phyloP scores from a whole-genome alignment of 352 stramenopile genomes.

The Globisporangium paddicum region DNA sequence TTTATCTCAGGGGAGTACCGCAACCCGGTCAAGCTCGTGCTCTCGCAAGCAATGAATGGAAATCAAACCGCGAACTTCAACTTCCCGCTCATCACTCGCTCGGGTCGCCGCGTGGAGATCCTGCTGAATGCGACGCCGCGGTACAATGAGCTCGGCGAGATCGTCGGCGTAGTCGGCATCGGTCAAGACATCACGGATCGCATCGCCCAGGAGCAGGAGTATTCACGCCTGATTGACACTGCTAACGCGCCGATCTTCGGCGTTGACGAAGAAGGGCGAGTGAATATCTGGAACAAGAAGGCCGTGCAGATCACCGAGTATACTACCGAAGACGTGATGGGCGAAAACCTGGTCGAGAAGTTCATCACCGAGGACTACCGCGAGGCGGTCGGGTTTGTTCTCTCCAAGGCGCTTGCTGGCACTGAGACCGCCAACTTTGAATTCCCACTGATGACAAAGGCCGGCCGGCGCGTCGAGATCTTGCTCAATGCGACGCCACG shows the following conservation, averaged over 20 bases:
- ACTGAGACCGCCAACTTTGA: constrained; percentile 82
- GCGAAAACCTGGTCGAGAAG: constrained; percentile 83
- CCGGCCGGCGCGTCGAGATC: constrained; percentile 72
- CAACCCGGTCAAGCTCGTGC: constrained; percentile 49
- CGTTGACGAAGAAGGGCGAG: constrained; percentile 68
- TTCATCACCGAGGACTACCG: constrained; percentile 86
- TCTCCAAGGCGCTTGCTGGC: constrained; percentile 56
- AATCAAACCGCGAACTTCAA: constrained; percentile 80
- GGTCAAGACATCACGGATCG: constrained; percentile 83
- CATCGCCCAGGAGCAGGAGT: constrained; percentile 90
- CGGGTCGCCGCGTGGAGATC: constrained; percentile 70
- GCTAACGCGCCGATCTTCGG: constrained; percentile 90
- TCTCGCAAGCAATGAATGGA: constrained; percentile 68
- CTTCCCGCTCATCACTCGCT: constrained; percentile 76
- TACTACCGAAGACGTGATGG: constrained; percentile 84
- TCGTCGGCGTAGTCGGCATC: constrained; percentile 82
- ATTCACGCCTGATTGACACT: constrained; percentile 83
- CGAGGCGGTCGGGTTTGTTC: constrained; percentile 47
- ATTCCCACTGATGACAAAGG: constrained; percentile 83
- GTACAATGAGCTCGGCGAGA: constrained; percentile 70
- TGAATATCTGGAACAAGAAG: constrained; percentile 93
- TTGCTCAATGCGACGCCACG: constrained; percentile 42
- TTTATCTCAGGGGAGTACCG: constrained; percentile 85
- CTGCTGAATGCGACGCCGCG: constrained; percentile 72
- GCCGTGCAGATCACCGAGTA: constrained; percentile 90